Percentiles rank a stretch among this genome's conserved stretches.
These are phyloP conservation scores for Zhuliangozyma blackwelliae DNA, from an alignment of 1,139 yeast species.

Conservation along the genomic window DNA sequence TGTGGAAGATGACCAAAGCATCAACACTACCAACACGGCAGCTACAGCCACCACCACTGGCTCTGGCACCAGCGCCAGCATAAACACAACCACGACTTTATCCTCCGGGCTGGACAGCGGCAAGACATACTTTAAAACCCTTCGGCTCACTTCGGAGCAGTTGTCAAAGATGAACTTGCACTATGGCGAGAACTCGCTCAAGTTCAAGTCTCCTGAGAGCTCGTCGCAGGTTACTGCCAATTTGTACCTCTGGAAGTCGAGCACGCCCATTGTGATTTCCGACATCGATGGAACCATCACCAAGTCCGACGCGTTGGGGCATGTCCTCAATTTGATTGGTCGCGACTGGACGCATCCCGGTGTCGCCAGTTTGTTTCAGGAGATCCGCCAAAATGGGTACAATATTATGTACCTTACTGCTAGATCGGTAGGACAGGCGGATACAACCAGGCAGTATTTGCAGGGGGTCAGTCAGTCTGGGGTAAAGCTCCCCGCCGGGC, in stretches of 20 bases:
- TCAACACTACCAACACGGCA: neutral
- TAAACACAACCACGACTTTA: constrained; percentile 1
- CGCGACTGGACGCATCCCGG: constrained; percentile 98
- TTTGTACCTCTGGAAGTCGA: constrained; percentile 78
- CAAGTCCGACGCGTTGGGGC: constrained; percentile 96
- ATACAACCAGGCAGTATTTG: constrained; percentile 81
- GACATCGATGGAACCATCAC: constrained; percentile 99
- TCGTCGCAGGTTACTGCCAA: constrained; percentile 72
- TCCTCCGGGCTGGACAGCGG: constrained; percentile 14
- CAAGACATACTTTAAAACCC: constrained; percentile 69
- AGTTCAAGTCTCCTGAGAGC: constrained; percentile 78
- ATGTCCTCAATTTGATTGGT: constrained; percentile 88
- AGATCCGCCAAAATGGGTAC: constrained; percentile 83
- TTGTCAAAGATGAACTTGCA: constrained; percentile 67
- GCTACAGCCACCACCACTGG: constrained; percentile 1
- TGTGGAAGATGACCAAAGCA: constrained; percentile 4
- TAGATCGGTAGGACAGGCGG: constrained; percentile 94
- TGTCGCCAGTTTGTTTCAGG: constrained; percentile 85
- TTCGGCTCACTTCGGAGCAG: constrained; percentile 89
- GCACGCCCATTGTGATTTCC: constrained; percentile 88
- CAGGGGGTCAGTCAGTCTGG: constrained; percentile 71
- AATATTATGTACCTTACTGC: constrained; percentile 92
- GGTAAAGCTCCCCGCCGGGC: constrained; percentile 75
- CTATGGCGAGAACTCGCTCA: constrained; percentile 74
- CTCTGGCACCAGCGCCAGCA: constrained; percentile 8